phyloP scores from a whole-genome alignment of 129 eudicot species.

The Artemisia tridentata region DNA sequence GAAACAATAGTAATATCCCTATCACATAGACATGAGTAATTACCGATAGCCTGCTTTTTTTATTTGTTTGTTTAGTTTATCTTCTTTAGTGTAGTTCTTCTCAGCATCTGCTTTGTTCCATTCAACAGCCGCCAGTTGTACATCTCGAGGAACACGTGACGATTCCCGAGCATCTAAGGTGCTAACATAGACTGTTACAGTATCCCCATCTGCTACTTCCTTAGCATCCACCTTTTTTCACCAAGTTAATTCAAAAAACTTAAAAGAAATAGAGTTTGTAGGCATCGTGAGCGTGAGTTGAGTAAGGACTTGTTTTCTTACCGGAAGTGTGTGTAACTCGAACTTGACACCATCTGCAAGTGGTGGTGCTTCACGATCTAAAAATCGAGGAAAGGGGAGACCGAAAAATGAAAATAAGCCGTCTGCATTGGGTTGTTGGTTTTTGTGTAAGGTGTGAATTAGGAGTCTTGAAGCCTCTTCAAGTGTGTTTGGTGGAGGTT shows the following conservation, averaged over 20 bases:
- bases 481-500: slow-evolving; percentile 76
- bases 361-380: slow-evolving; percentile 39
- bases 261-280: slow-evolving; percentile 6
- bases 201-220: slow-evolving; percentile 93
- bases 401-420: slow-evolving; percentile 71
- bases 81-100: slow-evolving; percentile 56
- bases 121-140: slow-evolving; percentile 58
- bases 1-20: not conserved
- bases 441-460: slow-evolving; percentile 51
- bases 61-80: slow-evolving; percentile 61
- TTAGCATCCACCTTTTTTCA: slow-evolving; percentile 62
- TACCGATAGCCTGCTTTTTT: slow-evolving; percentile 64
- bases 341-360: slow-evolving; percentile 54
- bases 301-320: slow-evolving; percentile 35
- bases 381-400: slow-evolving; percentile 60
- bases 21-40: not conserved
- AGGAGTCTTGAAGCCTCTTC: slow-evolving; percentile 77
- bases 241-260: not conserved
- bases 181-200: slow-evolving; percentile 75
- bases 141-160: slow-evolving; percentile 65
- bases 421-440: slow-evolving; percentile 57
- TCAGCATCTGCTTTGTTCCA: slow-evolving; percentile 60
- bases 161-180: slow-evolving; percentile 60
- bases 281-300: not conserved
- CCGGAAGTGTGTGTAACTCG: slow-evolving; percentile 67